Evolutionary conservation across 257 asterid genomes (phyloP).

Genomic region (Haberlea rhodopensis): DNA sequence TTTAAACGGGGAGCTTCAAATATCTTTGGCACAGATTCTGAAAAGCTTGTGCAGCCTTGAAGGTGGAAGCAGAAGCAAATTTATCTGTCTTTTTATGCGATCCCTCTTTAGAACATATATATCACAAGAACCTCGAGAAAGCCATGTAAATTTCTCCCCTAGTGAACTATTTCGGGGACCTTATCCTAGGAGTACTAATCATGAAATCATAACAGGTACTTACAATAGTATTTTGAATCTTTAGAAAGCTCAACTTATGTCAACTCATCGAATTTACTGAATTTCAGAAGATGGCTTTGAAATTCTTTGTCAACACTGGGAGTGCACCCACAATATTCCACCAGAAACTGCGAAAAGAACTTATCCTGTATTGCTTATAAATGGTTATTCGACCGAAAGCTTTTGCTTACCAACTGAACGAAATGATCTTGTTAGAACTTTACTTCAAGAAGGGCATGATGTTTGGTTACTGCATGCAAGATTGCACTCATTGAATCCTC

Average conservation of each 20-base stretch:
- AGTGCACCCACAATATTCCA: conserved; percentile 20
- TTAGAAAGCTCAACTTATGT: neutral
- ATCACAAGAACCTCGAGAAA: conserved; percentile 40
- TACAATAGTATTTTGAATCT: neutral
- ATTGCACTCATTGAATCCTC: conserved; percentile 33
- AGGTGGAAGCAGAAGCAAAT: conserved; percentile 32
- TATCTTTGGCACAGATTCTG: conserved; percentile 41
- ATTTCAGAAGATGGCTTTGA: conserved; percentile 41
- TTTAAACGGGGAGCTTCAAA: conserved; percentile 42
- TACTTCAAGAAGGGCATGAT: conserved; percentile 47
- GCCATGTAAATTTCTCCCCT: conserved; percentile 17
- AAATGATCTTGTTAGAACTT: conserved; percentile 51
- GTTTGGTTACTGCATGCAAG: conserved; percentile 46
- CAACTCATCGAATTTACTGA: neutral
- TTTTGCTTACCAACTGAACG: conserved; percentile 51
- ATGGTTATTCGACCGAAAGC: conserved; percentile 56
- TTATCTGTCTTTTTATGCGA: conserved; percentile 30
- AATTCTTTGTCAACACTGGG: conserved; percentile 46
- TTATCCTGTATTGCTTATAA: conserved; percentile 45
- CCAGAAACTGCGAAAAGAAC: conserved; percentile 17
- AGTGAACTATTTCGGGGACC: conserved; percentile 19
- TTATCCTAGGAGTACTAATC: conserved; percentile 36
- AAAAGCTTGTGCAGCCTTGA: conserved; percentile 29
- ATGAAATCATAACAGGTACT: conserved; percentile 49
- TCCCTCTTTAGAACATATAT: conserved; percentile 48